Percentiles rank a stretch among this genome's conserved stretches.
Conservation (phyloP, 75 land plant genomes). For the Isoetes taiwanensis region DNA sequence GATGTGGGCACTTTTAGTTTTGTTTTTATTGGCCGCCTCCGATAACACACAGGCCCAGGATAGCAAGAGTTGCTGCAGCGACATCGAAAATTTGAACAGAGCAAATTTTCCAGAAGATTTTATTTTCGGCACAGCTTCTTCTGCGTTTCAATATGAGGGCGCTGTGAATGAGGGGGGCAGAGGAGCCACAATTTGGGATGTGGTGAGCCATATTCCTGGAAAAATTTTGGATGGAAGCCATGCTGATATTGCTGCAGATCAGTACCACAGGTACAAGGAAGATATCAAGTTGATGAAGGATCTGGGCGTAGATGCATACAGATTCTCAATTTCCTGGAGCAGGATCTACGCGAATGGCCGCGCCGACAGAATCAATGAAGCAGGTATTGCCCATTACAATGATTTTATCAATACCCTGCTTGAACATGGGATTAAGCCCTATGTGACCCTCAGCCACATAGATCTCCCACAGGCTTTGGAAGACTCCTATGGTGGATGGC, state of each 20-base stretch:
- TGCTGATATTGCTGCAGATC: background rate
- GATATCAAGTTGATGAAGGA: background rate
- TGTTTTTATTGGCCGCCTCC: no score
- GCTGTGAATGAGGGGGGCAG: background rate
- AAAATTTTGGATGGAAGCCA: background rate
- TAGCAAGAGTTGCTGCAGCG: no score
- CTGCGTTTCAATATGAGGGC: background rate
- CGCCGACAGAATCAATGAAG: background rate
- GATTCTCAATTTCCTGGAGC: conserved; percentile 7
- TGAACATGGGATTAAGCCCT: background rate
- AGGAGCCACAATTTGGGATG: background rate
- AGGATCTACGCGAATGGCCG: background rate
- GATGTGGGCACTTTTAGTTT: no score
- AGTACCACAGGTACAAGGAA: conserved; percentile 4
- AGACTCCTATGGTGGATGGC: background rate
- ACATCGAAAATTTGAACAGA: no score
- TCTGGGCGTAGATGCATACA: background rate
- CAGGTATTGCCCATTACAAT: background rate
- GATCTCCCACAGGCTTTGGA: background rate
- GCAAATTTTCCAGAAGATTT: no score
- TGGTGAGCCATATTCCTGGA: background rate
- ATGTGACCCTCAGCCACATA: background rate
- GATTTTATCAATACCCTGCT: background rate
- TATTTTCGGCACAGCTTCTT: no score
- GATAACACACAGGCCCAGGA: no score